Evolutionary conservation across 805 yeast species (phyloP), one percentile per base, ranked within the genome.

Genomic region (Candida orba): DNA sequence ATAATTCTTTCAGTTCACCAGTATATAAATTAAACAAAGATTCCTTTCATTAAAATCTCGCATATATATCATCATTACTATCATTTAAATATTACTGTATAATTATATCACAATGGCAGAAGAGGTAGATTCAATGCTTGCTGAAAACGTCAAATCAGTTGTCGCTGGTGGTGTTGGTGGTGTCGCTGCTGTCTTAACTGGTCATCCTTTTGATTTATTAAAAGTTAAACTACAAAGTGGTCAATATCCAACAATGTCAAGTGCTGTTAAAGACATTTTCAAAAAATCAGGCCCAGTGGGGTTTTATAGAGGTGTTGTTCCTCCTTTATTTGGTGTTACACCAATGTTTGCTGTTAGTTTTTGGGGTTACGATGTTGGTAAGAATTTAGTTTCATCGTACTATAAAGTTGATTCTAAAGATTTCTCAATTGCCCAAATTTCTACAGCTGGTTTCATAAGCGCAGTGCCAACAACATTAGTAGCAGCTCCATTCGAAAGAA

Each of bases 281-380:
- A 75, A 74, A n/a, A 72, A 73, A 24, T 88, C 84, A 49, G 95
- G 96, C 0, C 76, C 79, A 4, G 51, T 71, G 23, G 97, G 98
- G 1, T 78, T 91, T 51, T 91, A 91, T 65, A 72, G 95, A 58
- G 99, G 99, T 46, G 97, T 93, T 29, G 72, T 85, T 12, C 96
- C 98, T 13, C 99, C 99, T 4, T 67, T 91, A 41, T 60, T 86
- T n/a, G 99, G 99, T 22, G 97, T 91, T 20, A 93, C 98, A 0
- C 99, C 99, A 25, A 93, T 91, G 86, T 93, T 93, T 70, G 98
- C 98, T 2, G 93, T 93, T 22, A 84, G 95, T 2, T 91, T 91
- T 69, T 91, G 99, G 98, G 98, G 98, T 58, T 91, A 93, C 64
- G 97, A 89, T 59, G 71, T 87, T 42, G 98, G 98, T 49, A 89